phyloP scores from a whole-genome alignment of 2,329 filamentous ascomycete species.

The Rhynchosporium secalis region DNA sequence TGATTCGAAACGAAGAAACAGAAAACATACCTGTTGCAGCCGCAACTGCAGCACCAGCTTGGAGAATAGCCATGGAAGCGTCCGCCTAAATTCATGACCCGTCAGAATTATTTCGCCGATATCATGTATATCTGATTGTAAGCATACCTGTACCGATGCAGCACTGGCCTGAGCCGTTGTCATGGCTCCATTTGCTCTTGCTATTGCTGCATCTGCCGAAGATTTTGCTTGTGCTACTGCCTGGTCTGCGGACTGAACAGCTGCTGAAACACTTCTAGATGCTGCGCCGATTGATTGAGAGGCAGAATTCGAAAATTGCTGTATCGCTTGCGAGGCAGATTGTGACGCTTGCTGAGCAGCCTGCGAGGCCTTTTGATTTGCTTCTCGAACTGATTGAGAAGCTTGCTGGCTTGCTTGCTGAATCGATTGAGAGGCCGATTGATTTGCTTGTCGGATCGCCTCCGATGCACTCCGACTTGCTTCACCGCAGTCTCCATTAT shows the following conservation, averaged over 20 bases:
- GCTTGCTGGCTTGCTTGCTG: slow-evolving; percentile 28
- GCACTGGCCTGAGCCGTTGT: slow-evolving; percentile 29
- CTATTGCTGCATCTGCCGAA: slow-evolving; percentile 30
- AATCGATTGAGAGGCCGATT: slow-evolving; percentile 29
- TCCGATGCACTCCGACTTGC: slow-evolving; percentile 32
- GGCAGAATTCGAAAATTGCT: slow-evolving; percentile 27
- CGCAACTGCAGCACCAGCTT: slow-evolving; percentile 35
- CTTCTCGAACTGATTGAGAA: slow-evolving; percentile 26
- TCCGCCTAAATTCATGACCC: slow-evolving; percentile 21
- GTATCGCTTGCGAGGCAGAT: slow-evolving; percentile 31
- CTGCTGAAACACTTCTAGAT: slow-evolving; percentile 31
- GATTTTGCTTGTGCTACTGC: slow-evolving; percentile 29
- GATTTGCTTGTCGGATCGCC: slow-evolving; percentile 31
- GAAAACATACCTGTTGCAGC: slow-evolving; percentile 35
- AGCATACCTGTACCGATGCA: slow-evolving; percentile 31
- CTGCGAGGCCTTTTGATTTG: slow-evolving; percentile 29
- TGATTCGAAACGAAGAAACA: neutral
- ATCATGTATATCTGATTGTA: neutral
- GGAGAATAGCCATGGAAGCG: slow-evolving; percentile 32
- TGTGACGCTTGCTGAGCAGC: slow-evolving; percentile 30
- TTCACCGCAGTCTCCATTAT: slow-evolving; percentile 25
- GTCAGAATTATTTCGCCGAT: slow-evolving; percentile 1
- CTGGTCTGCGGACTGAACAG: slow-evolving; percentile 32
- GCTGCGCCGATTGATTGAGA: slow-evolving; percentile 33
- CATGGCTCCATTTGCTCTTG: slow-evolving; percentile 29